A percentile compares a stretch with the other conserved stretches of the same genome.
Evolutionary conservation across 2,329 filamentous ascomycete genomes (phyloP).

Genomic region (Leptographium galeiforme): DNA sequence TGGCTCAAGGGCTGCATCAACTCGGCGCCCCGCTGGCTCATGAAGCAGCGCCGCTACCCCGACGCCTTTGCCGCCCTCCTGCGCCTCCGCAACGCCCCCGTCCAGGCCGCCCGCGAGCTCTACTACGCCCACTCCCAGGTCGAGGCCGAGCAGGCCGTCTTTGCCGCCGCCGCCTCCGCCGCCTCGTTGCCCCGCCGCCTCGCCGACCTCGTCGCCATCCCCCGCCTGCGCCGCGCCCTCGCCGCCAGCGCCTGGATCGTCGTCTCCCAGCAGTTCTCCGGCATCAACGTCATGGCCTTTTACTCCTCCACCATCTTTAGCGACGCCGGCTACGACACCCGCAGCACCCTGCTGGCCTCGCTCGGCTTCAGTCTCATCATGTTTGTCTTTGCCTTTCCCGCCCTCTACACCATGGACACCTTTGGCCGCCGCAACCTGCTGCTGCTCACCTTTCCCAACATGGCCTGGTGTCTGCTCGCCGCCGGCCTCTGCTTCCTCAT

Average conservation of each 20-base stretch:
- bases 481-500: constrained; percentile 41
- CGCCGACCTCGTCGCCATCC: constrained; percentile 42
- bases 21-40: constrained; percentile 39
- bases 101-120: constrained; percentile 47
- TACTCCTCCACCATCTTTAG: constrained; percentile 33
- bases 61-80: constrained; percentile 44
- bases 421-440: constrained; percentile 48
- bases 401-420: constrained; percentile 52
- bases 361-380: constrained; percentile 37
- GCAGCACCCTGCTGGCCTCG: constrained; percentile 26
- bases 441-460: constrained; percentile 53
- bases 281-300: constrained; percentile 31
- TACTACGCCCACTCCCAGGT: constrained; percentile 45
- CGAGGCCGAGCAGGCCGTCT: constrained; percentile 23
- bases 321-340: constrained; percentile 23
- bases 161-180: neutral
- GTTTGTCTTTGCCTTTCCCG: constrained; percentile 53
- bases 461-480: constrained; percentile 46
- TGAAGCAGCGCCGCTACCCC: constrained; percentile 43
- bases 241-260: constrained; percentile 52
- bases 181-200: constrained; percentile 36
- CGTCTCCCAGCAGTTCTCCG: constrained; percentile 53
- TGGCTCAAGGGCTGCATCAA: constrained; percentile 1
- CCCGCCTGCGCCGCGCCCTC: constrained; percentile 46
- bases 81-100: constrained; percentile 39